Conservation (phyloP, 2,329 filamentous ascomycete species). For the Paraconiothyrium brasiliense region DNA sequence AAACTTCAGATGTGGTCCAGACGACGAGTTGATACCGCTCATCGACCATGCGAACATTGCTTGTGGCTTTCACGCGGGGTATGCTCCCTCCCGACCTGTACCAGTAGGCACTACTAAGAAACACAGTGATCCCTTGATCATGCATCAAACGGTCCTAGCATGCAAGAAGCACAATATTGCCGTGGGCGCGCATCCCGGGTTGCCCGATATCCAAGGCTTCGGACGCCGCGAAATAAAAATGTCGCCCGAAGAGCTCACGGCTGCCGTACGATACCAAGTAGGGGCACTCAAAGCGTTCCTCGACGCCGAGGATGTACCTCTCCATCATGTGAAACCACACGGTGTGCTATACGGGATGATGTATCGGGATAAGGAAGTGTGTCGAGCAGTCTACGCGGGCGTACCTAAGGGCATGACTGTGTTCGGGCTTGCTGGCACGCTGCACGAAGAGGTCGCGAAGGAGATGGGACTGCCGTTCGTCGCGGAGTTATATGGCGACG, state of each 20-base stretch:
- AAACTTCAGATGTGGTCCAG: constrained; percentile 63
- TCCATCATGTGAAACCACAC: constrained; percentile 72
- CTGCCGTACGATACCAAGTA: constrained; percentile 69
- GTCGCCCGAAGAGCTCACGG: constrained; percentile 64
- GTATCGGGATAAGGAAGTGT: constrained; percentile 61
- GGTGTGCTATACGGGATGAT: constrained; percentile 68
- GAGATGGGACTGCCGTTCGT: constrained; percentile 64
- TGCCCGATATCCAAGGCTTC: constrained; percentile 73
- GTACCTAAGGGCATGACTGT: constrained; percentile 62
- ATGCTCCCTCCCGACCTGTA: not conserved
- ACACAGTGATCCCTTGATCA: constrained; percentile 67
- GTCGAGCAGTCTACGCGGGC: constrained; percentile 63
- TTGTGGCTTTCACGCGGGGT: constrained; percentile 65
- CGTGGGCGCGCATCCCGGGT: constrained; percentile 70
- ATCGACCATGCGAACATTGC: constrained; percentile 72
- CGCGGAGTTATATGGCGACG: constrained; percentile 65
- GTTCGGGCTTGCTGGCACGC: constrained; percentile 64
- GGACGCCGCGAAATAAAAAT: constrained; percentile 70
- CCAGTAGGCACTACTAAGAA: constrained; percentile 19
- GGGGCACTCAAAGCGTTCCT: constrained; percentile 70
- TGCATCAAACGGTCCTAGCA: constrained; percentile 66
- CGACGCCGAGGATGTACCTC: constrained; percentile 62
- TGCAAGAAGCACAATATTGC: constrained; percentile 67
- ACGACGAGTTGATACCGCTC: constrained; percentile 68
- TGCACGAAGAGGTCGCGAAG: constrained; percentile 63